Base-by-base conservation (phyloP, 495 filamentous ascomycete species). In the Daldinia grandis region DNA sequence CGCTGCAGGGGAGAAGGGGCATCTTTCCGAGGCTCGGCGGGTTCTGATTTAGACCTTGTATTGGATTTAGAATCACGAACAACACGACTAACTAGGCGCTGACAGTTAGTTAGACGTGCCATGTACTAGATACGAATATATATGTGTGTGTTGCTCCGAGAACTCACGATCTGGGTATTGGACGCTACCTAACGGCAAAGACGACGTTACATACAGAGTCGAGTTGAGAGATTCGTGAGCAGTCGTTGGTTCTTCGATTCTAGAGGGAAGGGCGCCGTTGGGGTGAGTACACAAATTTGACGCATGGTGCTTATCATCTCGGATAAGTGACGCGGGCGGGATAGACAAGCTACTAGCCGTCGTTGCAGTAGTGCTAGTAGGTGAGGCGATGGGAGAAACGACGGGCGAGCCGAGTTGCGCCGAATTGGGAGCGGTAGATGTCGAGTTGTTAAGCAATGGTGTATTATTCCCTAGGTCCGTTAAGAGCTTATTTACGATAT, bases 21-120 rank as follows among this genome's bases (percentile, higher is more conserved):
- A 64, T 82, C 80, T 17, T 66, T 64, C 6, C 37, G 21, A 10
- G 44, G 47, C 17, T 59, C 50, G 9, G 33, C 2, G 24, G 28
- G 28, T 15, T 37, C 58, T 14, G 30, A 14, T 33, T 58, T 64
- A 7, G 69, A 15, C 37, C 64, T 15, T 15, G 31, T 54, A 1
- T 66, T 38, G n/a, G 66, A 19, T 37, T 31, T 60, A n/a, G 73
- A 28, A 10, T 60, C 66, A 2, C 75, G 62, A 9, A 83, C 61
- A 1, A 74, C 79, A 54, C 82, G 84, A 74, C 87, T 89, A 75
- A 91, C 90, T 92, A 90, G 78, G 77, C 84, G 88, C 88, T 92
- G 72, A 75, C 61, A 73, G 82, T 87, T 81, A 86, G 80, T 91
- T 83, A 91, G 87, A 77, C 71, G 55, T 72, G 69, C 37, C 62